Evolutionary conservation across 805 yeast species (phyloP).

Genomic region (Kodamaea fukazawae): DNA sequence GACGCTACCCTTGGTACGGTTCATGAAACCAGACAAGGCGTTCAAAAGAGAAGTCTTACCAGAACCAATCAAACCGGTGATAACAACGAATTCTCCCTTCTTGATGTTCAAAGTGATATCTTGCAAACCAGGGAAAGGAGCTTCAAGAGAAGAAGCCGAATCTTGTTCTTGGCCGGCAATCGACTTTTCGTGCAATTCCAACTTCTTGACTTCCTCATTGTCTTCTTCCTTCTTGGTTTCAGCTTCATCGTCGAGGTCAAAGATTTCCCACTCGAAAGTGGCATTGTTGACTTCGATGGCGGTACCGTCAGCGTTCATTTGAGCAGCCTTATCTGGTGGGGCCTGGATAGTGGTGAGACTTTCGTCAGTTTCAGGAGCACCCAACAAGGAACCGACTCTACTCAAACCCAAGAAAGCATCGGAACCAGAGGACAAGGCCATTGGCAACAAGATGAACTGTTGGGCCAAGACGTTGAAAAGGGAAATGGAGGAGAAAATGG

Average conservation of each 20-base stretch:
- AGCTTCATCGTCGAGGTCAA: conserved; percentile 17
- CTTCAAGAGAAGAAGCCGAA: conserved; percentile 5
- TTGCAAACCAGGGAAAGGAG: conserved; percentile 42
- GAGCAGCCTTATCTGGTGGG: conserved; percentile 15
- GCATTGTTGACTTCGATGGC: conserved; percentile 55
- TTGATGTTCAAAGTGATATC: conserved; percentile 52
- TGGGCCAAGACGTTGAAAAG: conserved; percentile 60
- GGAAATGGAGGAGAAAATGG: conserved; percentile 67
- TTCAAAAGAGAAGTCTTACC: conserved; percentile 74
- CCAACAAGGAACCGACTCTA: conserved; percentile 54
- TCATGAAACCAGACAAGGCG: conserved; percentile 74
- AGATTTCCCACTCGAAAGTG: conserved; percentile 63
- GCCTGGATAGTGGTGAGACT: conserved; percentile 30
- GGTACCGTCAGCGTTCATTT: conserved; percentile 26
- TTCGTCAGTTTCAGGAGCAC: conserved; percentile 42
- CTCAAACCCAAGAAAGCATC: conserved; percentile 64
- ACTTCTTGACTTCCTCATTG: conserved; percentile 17
- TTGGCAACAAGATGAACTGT: conserved; percentile 66
- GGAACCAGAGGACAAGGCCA: conserved; percentile 63
- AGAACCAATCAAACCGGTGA: conserved; percentile 82
- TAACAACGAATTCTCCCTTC: conserved; percentile 68
- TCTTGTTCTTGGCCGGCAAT: conserved; percentile 5
- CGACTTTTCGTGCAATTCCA: conserved; percentile 11
- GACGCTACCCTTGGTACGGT: conserved; percentile 50
- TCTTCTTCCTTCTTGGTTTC: conserved; percentile 9